Conservation (phyloP, 306 rosid species). For the Purshia tridentata region DNA sequence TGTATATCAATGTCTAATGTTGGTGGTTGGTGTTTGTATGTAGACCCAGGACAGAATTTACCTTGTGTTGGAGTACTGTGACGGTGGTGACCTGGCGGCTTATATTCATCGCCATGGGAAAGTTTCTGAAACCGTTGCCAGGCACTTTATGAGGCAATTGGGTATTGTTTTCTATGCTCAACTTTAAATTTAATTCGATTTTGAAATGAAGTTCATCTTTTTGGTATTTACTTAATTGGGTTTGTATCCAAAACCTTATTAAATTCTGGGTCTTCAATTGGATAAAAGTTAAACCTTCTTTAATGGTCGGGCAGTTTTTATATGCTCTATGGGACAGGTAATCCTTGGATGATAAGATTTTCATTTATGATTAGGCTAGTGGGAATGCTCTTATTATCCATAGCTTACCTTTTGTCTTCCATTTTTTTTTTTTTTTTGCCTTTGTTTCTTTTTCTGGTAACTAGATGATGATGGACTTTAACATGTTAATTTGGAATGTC, state of each 20-base stretch:
- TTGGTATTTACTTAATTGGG: slow-evolving; percentile 4
- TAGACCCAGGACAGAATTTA: slow-evolving; percentile 78
- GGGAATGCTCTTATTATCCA: slow-evolving; percentile 9
- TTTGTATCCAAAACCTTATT: not conserved
- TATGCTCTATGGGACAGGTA: not conserved
- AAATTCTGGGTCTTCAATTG: slow-evolving; percentile 1
- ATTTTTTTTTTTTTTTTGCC: not conserved
- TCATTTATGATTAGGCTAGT: slow-evolving; percentile 19
- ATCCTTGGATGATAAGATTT: not conserved
- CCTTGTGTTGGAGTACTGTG: slow-evolving; percentile 95
- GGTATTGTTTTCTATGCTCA: slow-evolving; percentile 43
- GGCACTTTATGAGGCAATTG: slow-evolving; percentile 88
- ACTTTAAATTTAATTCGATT: slow-evolving; percentile 3
- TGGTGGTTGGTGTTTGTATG: slow-evolving; percentile 23
- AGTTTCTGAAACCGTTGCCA: slow-evolving; percentile 71
- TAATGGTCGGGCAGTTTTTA: not conserved
- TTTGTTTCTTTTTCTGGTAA: slow-evolving; percentile 1
- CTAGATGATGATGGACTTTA: not conserved
- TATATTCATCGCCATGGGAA: slow-evolving; percentile 62
- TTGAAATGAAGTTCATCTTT: slow-evolving; percentile 10
- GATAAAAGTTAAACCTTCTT: not conserved
- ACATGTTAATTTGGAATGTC: slow-evolving; percentile 30
- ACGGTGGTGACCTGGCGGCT: slow-evolving; percentile 80
- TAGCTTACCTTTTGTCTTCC: slow-evolving; percentile 3
- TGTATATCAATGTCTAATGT: slow-evolving; percentile 3